Conservation (phyloP, 345 rosid genomes). For the Draba incana region DNA sequence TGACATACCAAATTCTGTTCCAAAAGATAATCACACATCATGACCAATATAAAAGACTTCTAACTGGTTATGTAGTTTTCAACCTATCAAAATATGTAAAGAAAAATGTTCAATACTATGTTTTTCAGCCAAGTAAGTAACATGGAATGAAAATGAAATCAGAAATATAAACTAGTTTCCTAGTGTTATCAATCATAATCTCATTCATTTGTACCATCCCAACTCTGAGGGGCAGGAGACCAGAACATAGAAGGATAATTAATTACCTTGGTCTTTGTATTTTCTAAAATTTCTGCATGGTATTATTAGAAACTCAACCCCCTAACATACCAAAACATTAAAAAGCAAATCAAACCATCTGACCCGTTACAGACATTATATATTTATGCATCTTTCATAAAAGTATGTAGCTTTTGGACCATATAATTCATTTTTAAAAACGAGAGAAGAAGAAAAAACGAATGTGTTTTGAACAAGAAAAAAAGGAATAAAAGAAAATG, state of each 20-base stretch:
- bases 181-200: constrained; percentile 6
- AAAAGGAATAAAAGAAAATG: constrained; percentile 33
- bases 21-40: constrained; percentile 3
- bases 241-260: constrained; percentile 26
- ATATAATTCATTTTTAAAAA: constrained; percentile 37
- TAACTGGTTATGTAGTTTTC: not conserved
- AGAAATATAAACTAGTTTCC: not conserved
- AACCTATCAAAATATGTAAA: not conserved
- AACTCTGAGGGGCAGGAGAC: constrained; percentile 14
- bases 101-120: not conserved
- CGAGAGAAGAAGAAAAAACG: constrained; percentile 23
- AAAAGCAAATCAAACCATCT: constrained; percentile 37
- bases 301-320: constrained; percentile 9
- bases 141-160: constrained; percentile 1
- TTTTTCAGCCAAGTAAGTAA: not conserved
- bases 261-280: constrained; percentile 21
- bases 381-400: constrained; percentile 41
- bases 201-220: not conserved
- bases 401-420: constrained; percentile 45
- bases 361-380: constrained; percentile 35
- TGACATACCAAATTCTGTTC: not conserved
- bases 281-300: constrained; percentile 19
- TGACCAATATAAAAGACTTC: not conserved
- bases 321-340: constrained; percentile 27
- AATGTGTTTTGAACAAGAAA: constrained; percentile 43